Conservation (phyloP, 352 stramenopile genomes). For the Nothophytophthora sp. region DNA sequence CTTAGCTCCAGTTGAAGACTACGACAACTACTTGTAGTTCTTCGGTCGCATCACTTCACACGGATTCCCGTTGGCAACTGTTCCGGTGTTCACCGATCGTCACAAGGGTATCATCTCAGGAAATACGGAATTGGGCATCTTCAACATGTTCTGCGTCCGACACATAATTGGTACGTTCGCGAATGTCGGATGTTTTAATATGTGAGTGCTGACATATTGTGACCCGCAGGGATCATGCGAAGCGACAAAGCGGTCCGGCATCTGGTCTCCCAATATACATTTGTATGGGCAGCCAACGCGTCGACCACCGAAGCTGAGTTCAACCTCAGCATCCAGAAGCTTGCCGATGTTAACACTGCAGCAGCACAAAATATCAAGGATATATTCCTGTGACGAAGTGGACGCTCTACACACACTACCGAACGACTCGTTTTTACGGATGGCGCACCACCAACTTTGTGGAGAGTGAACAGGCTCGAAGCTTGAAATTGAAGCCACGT, state of each 20-base stretch:
- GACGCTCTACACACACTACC: slow-evolving; percentile 10
- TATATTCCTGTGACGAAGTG: neutral
- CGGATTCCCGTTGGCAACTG: slow-evolving; percentile 6
- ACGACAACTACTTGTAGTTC: slow-evolving; percentile 22
- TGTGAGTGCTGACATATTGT: no score
- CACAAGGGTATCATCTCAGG: slow-evolving; percentile 9
- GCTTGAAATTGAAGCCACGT: slow-evolving; percentile 1
- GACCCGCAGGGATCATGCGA: no score
- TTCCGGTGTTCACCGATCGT: slow-evolving; percentile 19
- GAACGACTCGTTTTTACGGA: neutral
- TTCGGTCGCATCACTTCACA: slow-evolving; percentile 5
- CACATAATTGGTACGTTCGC: slow-evolving; percentile 22
- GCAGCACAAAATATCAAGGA: neutral
- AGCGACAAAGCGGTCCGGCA: slow-evolving; percentile 12
- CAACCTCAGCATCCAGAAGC: neutral
- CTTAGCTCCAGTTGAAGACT: slow-evolving; percentile 5
- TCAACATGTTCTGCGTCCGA: slow-evolving; percentile 17
- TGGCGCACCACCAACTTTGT: slow-evolving; percentile 12
- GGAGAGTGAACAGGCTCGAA: slow-evolving; percentile 10
- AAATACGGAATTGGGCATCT: neutral
- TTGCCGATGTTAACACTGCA: slow-evolving; percentile 1
- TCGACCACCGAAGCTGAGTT: slow-evolving; percentile 3
- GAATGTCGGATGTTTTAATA: no score
- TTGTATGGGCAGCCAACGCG: slow-evolving; percentile 10
- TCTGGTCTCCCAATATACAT: slow-evolving; percentile 4